Percentiles rank a stretch among this genome's conserved stretches.
phyloP scores from a whole-genome alignment of 208 protist species.

The Trypanosoma melophagium region DNA sequence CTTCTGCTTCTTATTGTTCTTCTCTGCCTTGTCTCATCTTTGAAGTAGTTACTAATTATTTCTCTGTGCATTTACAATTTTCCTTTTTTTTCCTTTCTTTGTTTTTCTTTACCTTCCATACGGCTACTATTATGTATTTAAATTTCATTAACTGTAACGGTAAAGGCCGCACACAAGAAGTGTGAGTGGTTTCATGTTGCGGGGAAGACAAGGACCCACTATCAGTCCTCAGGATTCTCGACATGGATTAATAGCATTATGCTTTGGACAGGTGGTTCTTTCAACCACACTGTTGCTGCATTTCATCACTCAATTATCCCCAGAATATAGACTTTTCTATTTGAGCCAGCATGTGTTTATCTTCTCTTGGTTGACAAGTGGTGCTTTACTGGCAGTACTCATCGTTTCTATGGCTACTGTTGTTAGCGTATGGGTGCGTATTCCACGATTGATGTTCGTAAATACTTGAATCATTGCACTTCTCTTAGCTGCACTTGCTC shows the following conservation, averaged over 20 bases:
- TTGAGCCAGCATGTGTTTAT: background rate
- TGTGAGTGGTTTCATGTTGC: no score
- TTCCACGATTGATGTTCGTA: background rate
- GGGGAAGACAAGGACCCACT: background rate
- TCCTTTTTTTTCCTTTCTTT: no score
- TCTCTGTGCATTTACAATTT: no score
- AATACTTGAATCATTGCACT: background rate
- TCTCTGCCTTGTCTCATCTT: no score
- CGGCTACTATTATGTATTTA: no score
- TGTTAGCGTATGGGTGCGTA: constrained; percentile 12
- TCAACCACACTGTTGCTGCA: background rate
- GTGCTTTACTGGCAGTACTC: background rate
- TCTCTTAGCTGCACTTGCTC: background rate
- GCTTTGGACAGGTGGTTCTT: constrained; percentile 3
- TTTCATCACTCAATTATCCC: background rate
- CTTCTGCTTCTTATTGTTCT: no score
- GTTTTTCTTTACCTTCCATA: no score
- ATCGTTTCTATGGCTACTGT: background rate
- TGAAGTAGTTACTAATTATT: no score
- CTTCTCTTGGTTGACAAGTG: background rate
- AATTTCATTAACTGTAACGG: no score
- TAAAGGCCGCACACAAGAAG: no score
- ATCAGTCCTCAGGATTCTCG: background rate
- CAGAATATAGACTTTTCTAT: background rate
- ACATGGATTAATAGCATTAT: background rate